These are phyloP conservation scores for Pythium coloratum DNA, from an alignment of 352 stramenopile species.

Conservation along the genomic window DNA sequence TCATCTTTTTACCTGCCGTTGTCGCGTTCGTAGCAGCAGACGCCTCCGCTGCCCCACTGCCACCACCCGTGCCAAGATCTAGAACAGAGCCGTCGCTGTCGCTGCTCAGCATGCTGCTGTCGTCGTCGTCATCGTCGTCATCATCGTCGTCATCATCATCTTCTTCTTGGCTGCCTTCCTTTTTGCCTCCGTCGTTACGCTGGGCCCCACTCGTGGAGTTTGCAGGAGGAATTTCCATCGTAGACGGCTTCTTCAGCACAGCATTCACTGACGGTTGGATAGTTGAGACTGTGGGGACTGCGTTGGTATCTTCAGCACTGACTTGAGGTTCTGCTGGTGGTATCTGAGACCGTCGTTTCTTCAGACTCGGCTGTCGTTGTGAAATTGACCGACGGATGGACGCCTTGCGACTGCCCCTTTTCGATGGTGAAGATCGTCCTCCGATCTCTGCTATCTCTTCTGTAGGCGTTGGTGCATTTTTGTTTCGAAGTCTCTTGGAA, in stretches of 20 bases:
- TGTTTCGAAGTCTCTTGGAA: constrained; percentile 13
- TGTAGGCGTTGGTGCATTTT: neutral
- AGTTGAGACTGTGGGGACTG: neutral
- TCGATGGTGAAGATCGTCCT: neutral
- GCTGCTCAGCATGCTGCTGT: constrained; percentile 14
- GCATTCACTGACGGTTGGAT: neutral
- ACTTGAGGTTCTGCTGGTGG: neutral
- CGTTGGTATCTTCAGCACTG: neutral
- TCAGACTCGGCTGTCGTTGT: constrained; percentile 22
- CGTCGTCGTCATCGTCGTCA: constrained; percentile 17
- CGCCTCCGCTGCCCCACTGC: neutral
- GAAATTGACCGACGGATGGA: constrained; percentile 18
- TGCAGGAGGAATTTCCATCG: neutral
- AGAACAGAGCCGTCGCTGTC: constrained; percentile 28
- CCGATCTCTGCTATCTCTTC: neutral
- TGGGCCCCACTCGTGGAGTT: neutral
- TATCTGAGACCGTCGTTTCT: constrained; percentile 13
- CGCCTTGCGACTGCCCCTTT: constrained; percentile 10
- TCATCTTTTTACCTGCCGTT: constrained; percentile 16
- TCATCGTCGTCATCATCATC: constrained; percentile 20
- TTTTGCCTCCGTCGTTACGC: neutral
- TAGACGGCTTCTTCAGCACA: neutral
- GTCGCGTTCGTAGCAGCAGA: neutral
- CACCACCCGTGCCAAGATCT: constrained; percentile 10
- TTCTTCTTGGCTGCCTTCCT: constrained; percentile 5